A percentile compares a stretch with the other conserved stretches of the same genome.
These are phyloP conservation scores for Amanita rubescens DNA, from an alignment of 768 basidiomycete genomes.

Conservation along the genomic window DNA sequence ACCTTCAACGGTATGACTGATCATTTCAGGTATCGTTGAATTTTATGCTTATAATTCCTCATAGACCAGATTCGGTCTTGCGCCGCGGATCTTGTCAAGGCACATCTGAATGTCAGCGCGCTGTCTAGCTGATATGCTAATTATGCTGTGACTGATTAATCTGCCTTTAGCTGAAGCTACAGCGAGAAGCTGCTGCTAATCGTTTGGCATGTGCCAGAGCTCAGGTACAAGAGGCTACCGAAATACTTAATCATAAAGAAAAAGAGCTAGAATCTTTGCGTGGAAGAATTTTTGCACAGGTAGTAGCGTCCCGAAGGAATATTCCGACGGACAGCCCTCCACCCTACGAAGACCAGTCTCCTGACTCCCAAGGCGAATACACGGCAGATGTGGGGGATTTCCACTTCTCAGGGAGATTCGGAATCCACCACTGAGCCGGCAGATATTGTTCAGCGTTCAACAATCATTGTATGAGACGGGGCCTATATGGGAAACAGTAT, in stretches of 20 bases:
- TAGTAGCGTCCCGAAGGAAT: slow-evolving; percentile 15
- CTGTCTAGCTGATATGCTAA: background rate
- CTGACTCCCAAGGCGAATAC: background rate
- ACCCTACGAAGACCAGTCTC: slow-evolving; percentile 6
- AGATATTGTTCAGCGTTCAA: background rate
- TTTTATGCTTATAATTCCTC: slow-evolving; percentile 6
- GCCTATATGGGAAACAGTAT: background rate
- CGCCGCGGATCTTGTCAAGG: slow-evolving; percentile 27
- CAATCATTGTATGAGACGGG: background rate
- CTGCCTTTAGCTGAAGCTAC: slow-evolving; percentile 22
- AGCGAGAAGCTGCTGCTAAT: slow-evolving; percentile 22
- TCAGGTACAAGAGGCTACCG: slow-evolving; percentile 11
- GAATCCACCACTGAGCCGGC: background rate
- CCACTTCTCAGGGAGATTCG: background rate
- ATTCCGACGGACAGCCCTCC: slow-evolving; percentile 14
- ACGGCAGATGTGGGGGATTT: background rate
- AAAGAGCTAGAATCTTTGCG: slow-evolving; percentile 24
- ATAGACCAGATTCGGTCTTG: slow-evolving; percentile 33
- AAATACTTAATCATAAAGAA: slow-evolving; percentile 20
- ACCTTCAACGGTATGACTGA: slow-evolving; percentile 32
- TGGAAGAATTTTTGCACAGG: slow-evolving; percentile 26
- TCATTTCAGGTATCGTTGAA: background rate
- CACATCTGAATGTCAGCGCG: slow-evolving; percentile 25
- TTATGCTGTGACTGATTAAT: background rate
- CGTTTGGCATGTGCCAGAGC: slow-evolving; percentile 23